Evolutionary conservation across 805 yeast genomes (phyloP).

Genomic region (Candida sithepensis): DNA sequence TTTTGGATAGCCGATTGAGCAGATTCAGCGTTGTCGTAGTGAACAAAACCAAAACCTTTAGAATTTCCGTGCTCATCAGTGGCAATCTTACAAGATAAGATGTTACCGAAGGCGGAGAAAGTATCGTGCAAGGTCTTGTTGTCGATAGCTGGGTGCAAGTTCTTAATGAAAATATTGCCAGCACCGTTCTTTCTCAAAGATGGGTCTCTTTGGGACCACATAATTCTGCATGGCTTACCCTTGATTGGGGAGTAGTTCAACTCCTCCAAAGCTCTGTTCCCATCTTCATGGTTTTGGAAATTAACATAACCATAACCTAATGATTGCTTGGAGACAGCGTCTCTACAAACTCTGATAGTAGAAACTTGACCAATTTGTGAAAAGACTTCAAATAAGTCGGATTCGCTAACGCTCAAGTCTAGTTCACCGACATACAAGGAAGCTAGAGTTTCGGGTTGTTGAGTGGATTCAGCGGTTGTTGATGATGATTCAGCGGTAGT

Average conservation of each 20-base stretch:
- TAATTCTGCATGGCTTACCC: constrained; percentile 96
- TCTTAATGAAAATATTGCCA: constrained; percentile 96
- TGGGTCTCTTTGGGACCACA: constrained; percentile 99
- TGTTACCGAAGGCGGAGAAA: constrained; percentile 93
- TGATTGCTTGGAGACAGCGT: constrained; percentile 93
- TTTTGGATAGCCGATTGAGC: constrained; percentile 94
- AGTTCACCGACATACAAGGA: constrained; percentile 97
- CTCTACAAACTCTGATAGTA: constrained; percentile 98
- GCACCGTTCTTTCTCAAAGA: constrained; percentile 90
- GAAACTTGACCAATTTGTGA: constrained; percentile 93
- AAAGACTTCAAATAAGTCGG: constrained; percentile 89
- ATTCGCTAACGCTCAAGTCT: constrained; percentile 89
- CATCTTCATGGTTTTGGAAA: constrained; percentile 85
- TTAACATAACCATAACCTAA: constrained; percentile 98
- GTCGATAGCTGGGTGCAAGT: constrained; percentile 96
- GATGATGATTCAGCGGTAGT: constrained; percentile 32
- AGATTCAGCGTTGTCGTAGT: constrained; percentile 88
- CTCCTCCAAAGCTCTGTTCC: constrained; percentile 90
- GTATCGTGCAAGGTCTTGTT: constrained; percentile 99
- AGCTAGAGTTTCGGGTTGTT: constrained; percentile 60
- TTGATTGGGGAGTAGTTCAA: constrained; percentile 91
- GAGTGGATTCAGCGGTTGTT: constrained; percentile 32
- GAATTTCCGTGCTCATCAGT: constrained; percentile 88
- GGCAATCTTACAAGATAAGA: constrained; percentile 96
- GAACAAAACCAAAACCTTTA: constrained; percentile 96